A percentile compares a stretch with the other conserved stretches of the same genome.
These are phyloP conservation scores for Filobasidium wieringae DNA, from an alignment of 768 basidiomycete species.

Conservation along the genomic window DNA sequence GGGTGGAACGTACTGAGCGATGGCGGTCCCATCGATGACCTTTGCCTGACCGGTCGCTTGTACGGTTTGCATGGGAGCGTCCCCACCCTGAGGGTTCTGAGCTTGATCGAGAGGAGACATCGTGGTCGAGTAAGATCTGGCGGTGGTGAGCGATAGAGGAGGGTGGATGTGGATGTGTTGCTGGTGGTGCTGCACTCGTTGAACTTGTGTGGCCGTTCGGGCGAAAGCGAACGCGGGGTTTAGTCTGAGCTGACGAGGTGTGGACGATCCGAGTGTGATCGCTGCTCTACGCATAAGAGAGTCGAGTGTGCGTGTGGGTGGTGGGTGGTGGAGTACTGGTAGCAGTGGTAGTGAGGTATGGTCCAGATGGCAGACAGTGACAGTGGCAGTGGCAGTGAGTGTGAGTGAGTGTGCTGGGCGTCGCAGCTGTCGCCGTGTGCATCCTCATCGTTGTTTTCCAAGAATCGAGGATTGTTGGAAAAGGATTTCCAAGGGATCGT, in stretches of 20 bases:
- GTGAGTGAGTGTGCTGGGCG: no score
- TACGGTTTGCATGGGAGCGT: conserved; percentile 14
- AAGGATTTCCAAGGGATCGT: no score
- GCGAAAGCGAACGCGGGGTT: no score
- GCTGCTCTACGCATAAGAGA: not conserved
- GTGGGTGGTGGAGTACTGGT: not conserved
- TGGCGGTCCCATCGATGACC: conserved; percentile 68
- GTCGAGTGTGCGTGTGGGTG: not conserved
- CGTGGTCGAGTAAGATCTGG: not conserved
- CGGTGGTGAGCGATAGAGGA: not conserved
- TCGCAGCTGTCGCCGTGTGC: no score
- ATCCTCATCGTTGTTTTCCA: no score
- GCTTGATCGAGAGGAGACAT: conserved; percentile 13
- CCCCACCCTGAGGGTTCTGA: conserved; percentile 10
- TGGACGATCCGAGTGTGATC: not conserved
- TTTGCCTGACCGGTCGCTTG: conserved; percentile 35
- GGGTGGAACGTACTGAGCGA: conserved; percentile 58
- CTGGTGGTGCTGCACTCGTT: not conserved
- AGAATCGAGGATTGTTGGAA: no score
- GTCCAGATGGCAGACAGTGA: no score
- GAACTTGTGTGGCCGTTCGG: no score
- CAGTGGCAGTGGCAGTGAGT: no score
- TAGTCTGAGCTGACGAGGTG: not conserved
- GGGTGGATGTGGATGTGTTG: not conserved
- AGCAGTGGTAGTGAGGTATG: not conserved